These are phyloP conservation scores for Periconia macrospinosa DNA, from an alignment of 2,329 filamentous ascomycete species.

Conservation along the genomic window DNA sequence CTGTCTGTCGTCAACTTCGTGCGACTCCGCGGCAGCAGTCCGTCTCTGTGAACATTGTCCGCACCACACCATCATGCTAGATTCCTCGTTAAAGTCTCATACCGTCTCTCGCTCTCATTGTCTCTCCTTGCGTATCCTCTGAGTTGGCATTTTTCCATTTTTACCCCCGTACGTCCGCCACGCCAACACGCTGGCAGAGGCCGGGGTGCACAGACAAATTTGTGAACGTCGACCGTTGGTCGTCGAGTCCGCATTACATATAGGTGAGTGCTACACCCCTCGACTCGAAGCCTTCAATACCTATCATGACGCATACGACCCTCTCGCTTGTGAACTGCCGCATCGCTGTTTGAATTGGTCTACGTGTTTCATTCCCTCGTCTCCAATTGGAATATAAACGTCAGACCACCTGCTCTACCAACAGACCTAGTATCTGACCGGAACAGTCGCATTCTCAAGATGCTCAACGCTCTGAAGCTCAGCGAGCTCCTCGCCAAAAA, in stretches of 20 bases:
- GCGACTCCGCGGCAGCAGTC: neutral
- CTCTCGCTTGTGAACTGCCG: neutral
- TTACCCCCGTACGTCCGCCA: neutral
- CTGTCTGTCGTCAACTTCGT: neutral
- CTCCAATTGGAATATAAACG: neutral
- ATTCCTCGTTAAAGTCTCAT: neutral
- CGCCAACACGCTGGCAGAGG: neutral
- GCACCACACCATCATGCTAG: conserved; percentile 15
- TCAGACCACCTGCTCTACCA: neutral
- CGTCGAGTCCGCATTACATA: neutral
- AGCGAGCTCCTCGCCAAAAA: conserved; percentile 49
- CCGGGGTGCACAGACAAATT: neutral
- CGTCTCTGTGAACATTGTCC: neutral
- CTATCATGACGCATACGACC: too few species aligned
- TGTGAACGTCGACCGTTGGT: neutral
- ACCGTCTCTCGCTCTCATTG: neutral
- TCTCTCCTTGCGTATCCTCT: neutral
- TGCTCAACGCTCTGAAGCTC: conserved; percentile 49
- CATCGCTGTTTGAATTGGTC: neutral
- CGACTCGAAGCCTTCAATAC: too few species aligned
- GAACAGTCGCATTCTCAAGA: conserved; percentile 16
- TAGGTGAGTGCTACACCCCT: too few species aligned
- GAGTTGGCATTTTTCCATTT: neutral
- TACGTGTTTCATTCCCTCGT: too few species aligned
- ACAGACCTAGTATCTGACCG: neutral